Evolutionary conservation across 2,329 filamentous ascomycete genomes (phyloP).

Genomic region (Neofusicoccum laricinum): DNA sequence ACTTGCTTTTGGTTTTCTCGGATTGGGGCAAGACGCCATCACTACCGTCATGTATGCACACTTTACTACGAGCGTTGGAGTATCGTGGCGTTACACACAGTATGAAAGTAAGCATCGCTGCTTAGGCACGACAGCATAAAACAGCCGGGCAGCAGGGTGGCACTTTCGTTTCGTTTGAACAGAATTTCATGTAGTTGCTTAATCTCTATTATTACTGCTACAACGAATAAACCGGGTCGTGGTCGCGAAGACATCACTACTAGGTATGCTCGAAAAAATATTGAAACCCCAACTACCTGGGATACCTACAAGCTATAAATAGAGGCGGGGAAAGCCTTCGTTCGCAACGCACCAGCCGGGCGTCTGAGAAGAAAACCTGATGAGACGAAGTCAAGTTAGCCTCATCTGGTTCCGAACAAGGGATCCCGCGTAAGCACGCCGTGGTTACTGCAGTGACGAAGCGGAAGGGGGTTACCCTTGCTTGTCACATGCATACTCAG

Average conservation of each 20-base stretch:
- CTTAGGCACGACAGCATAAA: background rate
- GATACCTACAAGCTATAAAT: background rate
- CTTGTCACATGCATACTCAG: slow-evolving; percentile 48
- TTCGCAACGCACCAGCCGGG: background rate
- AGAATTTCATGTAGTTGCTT: background rate
- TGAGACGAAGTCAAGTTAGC: background rate
- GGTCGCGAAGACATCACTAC: background rate
- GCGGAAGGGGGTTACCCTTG: background rate
- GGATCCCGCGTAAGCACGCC: background rate
- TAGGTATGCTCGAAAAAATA: background rate
- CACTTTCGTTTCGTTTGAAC: background rate
- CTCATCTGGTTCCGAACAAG: background rate
- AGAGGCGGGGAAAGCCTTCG: background rate
- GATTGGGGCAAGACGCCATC: background rate
- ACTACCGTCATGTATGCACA: background rate
- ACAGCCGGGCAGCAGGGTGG: background rate
- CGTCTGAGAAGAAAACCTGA: background rate
- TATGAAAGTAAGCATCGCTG: background rate
- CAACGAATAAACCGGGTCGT: background rate
- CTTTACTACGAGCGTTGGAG: background rate
- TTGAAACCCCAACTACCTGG: background rate
- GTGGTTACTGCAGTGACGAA: background rate
- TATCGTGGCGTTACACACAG: background rate
- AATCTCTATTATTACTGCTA: background rate
- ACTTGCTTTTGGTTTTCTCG: background rate